A percentile compares a stretch with the other conserved stretches of the same genome.
These are phyloP conservation scores for Coccomyxa subellipsoidea DNA, from an alignment of 163 green algal species.

Conservation along the genomic window DNA sequence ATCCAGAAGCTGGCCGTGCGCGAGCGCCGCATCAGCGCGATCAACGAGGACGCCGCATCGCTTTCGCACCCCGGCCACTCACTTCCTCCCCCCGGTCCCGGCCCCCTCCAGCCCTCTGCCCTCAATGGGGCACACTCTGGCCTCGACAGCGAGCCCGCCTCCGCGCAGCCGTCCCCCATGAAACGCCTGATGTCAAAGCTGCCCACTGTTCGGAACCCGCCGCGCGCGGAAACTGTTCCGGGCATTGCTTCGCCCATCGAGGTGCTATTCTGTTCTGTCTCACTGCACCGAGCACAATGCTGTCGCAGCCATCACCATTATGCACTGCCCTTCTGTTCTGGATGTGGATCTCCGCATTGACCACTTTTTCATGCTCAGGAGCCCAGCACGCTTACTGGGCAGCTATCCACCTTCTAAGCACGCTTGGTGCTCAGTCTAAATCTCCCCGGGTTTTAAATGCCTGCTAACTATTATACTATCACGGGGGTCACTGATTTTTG, in stretches of 20 bases:
- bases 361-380: no score
- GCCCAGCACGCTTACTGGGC: no score
- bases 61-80: neutral
- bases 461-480: no score
- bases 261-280: neutral
- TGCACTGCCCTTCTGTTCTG: no score
- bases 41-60: neutral
- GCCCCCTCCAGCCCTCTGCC: neutral
- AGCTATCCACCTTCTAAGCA: no score
- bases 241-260: neutral
- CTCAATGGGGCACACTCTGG: neutral
- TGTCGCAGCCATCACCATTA: no score
- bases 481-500: no score
- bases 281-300: no score
- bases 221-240: neutral
- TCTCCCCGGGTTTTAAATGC: no score
- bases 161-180: neutral
- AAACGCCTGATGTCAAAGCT: neutral
- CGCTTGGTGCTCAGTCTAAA: no score
- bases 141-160: neutral
- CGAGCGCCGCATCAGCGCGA: conserved; percentile 6
- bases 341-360: no score
- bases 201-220: neutral
- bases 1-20: conserved; percentile 27
- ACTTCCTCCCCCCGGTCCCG: neutral